Evolutionary conservation across 164 flowering plant genomes (phyloP), one percentile per base, ranked within the genome.

Genomic region (Dillenia suffruticosa): DNA sequence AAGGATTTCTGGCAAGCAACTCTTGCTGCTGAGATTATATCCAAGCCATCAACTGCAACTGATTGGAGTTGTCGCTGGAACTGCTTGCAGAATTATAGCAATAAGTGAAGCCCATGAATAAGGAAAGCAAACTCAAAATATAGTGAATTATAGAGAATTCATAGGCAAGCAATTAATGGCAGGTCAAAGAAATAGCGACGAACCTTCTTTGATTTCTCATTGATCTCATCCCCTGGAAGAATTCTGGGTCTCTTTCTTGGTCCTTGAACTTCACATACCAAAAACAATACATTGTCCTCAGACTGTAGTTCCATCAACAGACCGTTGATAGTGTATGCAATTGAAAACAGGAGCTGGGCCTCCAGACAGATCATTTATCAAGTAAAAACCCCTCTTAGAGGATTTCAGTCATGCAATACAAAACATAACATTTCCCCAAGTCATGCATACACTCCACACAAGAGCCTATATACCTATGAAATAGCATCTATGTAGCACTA

Each of bases 181-280:
- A 26, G 32, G 32, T n/a, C 9, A 16, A 14, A 46, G 17, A 51
- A 5, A 46, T 46, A 63, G 9, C 26, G 46, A 9, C 54, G 63
- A 57, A 89, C 97, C 97, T 88, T 75, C 68, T 85, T 88, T 60
- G 97, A 88, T 72, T 87, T 90, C 73, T 88, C 90, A 66, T 87
- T 74, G 26, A 84, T 66, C 63, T 71, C 85, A 58, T 77, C 72
- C 13, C 81, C 79, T 8, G 86, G 97, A 64, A 79, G 70, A 61
- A 95, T 74, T 74, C 71, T 84, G 32, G 97, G 97, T 73, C 77
- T 83, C 78, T 83, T 95, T 57, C 22, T 84, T 16, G 96, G 96
- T 62, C 75, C 72, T 63, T 72, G 73, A 65, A 72, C 46, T 65
- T 84, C 85, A 79, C 80, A 96, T 90, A 83, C 32, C 49, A 65